Evolutionary conservation across 1,284 basidiomycete genomes (phyloP).

Genomic region (Leccinum holopus): DNA sequence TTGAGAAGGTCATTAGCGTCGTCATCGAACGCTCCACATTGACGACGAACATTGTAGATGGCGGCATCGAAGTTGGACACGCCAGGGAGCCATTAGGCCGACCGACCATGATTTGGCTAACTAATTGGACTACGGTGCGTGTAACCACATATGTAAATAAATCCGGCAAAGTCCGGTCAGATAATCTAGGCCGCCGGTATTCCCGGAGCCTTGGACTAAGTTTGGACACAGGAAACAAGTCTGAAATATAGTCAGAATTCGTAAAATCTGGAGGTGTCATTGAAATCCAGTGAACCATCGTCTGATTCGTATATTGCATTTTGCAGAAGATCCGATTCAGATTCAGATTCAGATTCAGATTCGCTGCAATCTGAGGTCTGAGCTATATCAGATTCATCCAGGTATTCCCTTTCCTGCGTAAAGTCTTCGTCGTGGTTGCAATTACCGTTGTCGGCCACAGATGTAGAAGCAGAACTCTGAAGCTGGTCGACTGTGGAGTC

Average conservation of each 20-base stretch:
- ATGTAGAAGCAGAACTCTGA: background rate
- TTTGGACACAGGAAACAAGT: too few relatives aligned
- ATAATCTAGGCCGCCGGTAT: too few relatives aligned
- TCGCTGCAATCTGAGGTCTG: background rate
- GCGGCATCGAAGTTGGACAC: too few relatives aligned
- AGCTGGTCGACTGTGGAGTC: background rate
- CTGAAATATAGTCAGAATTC: background rate
- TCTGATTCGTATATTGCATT: background rate
- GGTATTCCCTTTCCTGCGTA: background rate
- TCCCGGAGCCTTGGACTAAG: too few relatives aligned
- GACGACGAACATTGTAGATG: too few relatives aligned
- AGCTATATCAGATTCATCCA: background rate
- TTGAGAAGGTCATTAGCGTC: too few relatives aligned
- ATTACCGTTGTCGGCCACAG: background rate
- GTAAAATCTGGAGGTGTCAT: background rate
- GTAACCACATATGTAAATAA: too few relatives aligned
- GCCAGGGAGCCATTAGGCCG: too few relatives aligned
- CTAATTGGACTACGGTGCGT: too few relatives aligned
- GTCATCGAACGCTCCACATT: too few relatives aligned
- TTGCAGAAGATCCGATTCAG: background rate
- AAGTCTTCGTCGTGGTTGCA: background rate
- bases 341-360: background rate
- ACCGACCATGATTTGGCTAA: too few relatives aligned
- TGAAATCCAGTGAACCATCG: background rate
- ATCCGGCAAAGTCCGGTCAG: too few relatives aligned